Percentiles rank a stretch among this genome's conserved stretches.
Conservation (phyloP, 108 stramenopile species). For the Cyclotella choctawhatcheeana region DNA sequence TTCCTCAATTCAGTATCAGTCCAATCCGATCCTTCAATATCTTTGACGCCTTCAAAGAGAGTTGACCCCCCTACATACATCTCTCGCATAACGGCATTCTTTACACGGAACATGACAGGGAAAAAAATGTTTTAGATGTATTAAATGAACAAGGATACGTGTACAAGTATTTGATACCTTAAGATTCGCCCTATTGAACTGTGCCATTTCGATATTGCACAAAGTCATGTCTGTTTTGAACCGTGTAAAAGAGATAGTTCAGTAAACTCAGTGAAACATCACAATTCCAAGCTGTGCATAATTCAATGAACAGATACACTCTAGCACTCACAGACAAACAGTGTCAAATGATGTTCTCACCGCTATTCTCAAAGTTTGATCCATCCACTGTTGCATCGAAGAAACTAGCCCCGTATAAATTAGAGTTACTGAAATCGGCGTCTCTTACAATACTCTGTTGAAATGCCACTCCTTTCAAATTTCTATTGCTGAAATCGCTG, state of each 20-base stretch:
- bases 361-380: conserved; percentile 88
- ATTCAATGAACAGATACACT: too few relatives aligned
- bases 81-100: conserved; percentile 88
- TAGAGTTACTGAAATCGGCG: conserved; percentile 79
- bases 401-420: conserved; percentile 86
- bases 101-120: background rate
- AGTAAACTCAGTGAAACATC: too few relatives aligned
- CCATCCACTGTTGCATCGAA: conserved; percentile 95
- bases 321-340: too few relatives aligned
- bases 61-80: conserved; percentile 93
- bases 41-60: conserved; percentile 82
- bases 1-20: conserved; percentile 70
- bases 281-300: too few relatives aligned
- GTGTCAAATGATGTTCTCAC: too few relatives aligned
- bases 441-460: conserved; percentile 94
- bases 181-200: conserved; percentile 81
- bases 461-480: conserved; percentile 94
- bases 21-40: conserved; percentile 90
- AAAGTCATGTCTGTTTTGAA: conserved; percentile 56
- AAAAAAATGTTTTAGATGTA: background rate
- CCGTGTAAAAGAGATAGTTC: background rate
- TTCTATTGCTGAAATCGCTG: conserved; percentile 77
- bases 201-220: conserved; percentile 88
- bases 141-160: too few relatives aligned
- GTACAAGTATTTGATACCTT: too few relatives aligned